A percentile compares a stretch with the other conserved stretches of the same genome.
Evolutionary conservation across 2,329 filamentous ascomycete genomes (phyloP).

Genomic region (Juglanconis oblonga): DNA sequence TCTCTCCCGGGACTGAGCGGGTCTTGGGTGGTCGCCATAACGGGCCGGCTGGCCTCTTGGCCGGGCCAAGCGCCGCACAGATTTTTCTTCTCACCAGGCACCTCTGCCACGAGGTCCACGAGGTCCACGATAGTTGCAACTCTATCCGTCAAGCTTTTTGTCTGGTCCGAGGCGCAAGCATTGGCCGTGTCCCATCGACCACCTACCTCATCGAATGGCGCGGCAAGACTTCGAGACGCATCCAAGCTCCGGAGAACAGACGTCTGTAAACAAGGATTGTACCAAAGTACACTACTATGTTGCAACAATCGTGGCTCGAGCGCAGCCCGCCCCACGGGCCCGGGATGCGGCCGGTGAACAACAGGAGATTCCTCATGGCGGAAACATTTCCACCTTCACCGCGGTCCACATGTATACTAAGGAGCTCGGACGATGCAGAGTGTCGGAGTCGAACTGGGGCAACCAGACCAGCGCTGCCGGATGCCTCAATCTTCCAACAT

Average conservation of each 20-base stretch:
- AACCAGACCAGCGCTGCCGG: no score
- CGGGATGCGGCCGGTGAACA: not conserved
- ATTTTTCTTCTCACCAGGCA: not conserved
- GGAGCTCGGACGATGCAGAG: not conserved
- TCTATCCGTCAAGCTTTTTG: not conserved
- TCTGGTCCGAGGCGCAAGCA: conserved; percentile 1
- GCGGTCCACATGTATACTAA: not conserved
- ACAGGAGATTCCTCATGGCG: no score
- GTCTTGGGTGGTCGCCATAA: not conserved
- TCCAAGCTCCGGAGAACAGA: not conserved
- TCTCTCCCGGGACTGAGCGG: not conserved
- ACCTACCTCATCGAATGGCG: not conserved
- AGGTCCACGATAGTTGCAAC: not conserved
- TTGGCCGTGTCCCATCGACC: not conserved
- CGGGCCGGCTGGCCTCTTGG: not conserved
- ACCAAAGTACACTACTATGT: no score
- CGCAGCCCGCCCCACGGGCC: not conserved
- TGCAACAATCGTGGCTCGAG: not conserved
- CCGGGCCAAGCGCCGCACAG: not conserved
- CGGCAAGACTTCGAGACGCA: not conserved
- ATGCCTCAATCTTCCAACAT: not conserved
- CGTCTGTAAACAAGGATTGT: no score
- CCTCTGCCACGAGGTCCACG: no score
- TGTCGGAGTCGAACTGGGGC: no score
- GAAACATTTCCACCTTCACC: not conserved